These are phyloP conservation scores for Skeletonema potamos DNA, from an alignment of 108 stramenopile genomes.

Conservation along the genomic window DNA sequence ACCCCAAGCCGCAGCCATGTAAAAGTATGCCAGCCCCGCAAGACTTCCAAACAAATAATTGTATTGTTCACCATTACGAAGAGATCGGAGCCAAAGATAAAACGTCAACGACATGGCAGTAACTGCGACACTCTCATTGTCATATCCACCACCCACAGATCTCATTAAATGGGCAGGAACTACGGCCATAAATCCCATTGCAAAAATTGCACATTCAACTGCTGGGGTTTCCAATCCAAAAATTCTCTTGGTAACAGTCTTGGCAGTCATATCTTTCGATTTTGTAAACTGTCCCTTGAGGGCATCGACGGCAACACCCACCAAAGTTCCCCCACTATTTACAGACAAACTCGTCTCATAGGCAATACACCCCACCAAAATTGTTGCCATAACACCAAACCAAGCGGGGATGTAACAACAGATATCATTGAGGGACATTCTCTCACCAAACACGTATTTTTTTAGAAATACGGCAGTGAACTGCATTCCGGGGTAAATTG, in stretches of 20 bases:
- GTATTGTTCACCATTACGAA: constrained; percentile 55
- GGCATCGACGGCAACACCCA: constrained; percentile 45
- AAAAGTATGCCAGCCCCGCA: constrained; percentile 85
- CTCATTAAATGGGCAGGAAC: constrained; percentile 96
- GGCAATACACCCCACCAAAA: constrained; percentile 71
- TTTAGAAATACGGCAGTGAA: constrained; percentile 92
- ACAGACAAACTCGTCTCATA: constrained; percentile 71
- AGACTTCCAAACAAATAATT: constrained; percentile 57
- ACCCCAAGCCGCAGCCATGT: constrained; percentile 97
- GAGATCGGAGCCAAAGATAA: constrained; percentile 90
- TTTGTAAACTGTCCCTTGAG: constrained; percentile 42
- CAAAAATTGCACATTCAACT: constrained; percentile 77
- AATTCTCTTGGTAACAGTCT: neutral
- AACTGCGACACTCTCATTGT: constrained; percentile 96
- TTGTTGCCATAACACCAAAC: constrained; percentile 83
- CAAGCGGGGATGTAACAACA: constrained; percentile 92
- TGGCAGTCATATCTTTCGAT: neutral
- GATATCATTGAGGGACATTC: constrained; percentile 83
- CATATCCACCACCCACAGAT: constrained; percentile 97
- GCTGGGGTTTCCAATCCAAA: constrained; percentile 51
- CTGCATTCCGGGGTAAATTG: constrained; percentile 98
- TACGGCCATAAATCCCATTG: constrained; percentile 91
- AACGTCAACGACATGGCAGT: constrained; percentile 93
- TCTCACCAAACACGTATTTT: constrained; percentile 49
- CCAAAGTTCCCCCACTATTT: constrained; percentile 54